Evolutionary conservation across 192 early-diverging fungal species (phyloP), one percentile per base, ranked within the genome.

Genomic region (Thamnidium elegans): DNA sequence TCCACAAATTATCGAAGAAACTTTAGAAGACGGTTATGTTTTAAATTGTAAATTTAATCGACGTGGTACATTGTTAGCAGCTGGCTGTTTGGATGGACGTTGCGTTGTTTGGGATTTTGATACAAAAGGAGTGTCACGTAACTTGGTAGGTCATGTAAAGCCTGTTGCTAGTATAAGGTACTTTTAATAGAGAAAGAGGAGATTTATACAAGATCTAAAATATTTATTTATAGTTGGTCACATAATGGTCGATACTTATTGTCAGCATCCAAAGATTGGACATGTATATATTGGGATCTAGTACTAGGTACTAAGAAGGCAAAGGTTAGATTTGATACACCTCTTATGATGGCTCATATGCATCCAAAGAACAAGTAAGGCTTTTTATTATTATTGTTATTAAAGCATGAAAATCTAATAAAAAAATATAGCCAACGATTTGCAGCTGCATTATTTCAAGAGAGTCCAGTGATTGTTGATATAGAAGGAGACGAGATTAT

Each of bases 21-120:
- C 86, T 7, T 70, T 94, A 10, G 86, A 86, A 64, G 84, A 89
- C 66, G 89, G 86, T 9, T 84, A 84, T 47, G 85, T 86, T 0
- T 71, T 83, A 11, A 81, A 74, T 30, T 90, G 92, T 64, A 71
- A 78, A 17, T 98, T 94, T 70, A 94, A 94, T 68, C 78, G 80
- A 66, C 64, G 84, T 48, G 93, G 92, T 11, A 94, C 89, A n/a
- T 73, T 90, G 20, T 70, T 96, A 48, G 94, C 93, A 21, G 86
- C 86, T 5, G 93, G 92, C 15, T 84, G 89, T 53, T 73, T 75
- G 5, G 94, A 94, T 66, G 96, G 96, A 3, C 72, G 76, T 10
- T 88, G 90, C 68, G 80, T 82, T 34, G 79, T 98, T 42, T 93
- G 92, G 90, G 94, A 96, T 70, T 86, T 95, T 79, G 90, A 93